Evolutionary conservation across 1,139 yeast species (phyloP).

Genomic region (Hemisphaericaspora xylanilytica): DNA sequence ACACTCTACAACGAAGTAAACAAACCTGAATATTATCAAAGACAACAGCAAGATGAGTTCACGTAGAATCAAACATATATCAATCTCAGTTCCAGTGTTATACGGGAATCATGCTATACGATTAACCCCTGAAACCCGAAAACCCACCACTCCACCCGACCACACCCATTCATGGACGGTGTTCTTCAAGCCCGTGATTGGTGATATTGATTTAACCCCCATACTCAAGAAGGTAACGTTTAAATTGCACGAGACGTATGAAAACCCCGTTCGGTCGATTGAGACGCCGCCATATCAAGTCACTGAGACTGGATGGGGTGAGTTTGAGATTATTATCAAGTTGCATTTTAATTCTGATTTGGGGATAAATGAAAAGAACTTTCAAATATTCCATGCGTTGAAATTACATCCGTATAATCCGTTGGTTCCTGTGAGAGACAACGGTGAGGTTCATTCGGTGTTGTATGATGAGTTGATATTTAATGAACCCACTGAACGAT

Average conservation of each 20-base stretch:
- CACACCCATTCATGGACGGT: constrained; percentile 98
- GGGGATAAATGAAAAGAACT: constrained; percentile 73
- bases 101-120: constrained; percentile 88
- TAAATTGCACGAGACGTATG: constrained; percentile 92
- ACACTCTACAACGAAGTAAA: not conserved
- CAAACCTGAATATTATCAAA: not conserved
- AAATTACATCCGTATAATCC: constrained; percentile 87
- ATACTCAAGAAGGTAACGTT: constrained; percentile 88
- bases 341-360: constrained; percentile 71
- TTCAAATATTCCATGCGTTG: constrained; percentile 83
- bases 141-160: constrained; percentile 75
- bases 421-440: constrained; percentile 36
- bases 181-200: constrained; percentile 79
- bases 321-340: constrained; percentile 87
- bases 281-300: constrained; percentile 93
- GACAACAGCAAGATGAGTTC: constrained; percentile 12
- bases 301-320: constrained; percentile 99
- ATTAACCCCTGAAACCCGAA: constrained; percentile 56
- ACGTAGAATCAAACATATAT: constrained; percentile 57
- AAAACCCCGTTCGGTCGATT: constrained; percentile 75
- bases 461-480: constrained; percentile 90
- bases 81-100: constrained; percentile 79
- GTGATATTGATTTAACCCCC: constrained; percentile 73
- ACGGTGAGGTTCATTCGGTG: constrained; percentile 59
- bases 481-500: constrained; percentile 90